A percentile compares a stretch with the other conserved stretches of the same genome.
These are phyloP conservation scores for Gnomoniopsis smithogilvyi DNA, from an alignment of 2,329 filamentous ascomycete genomes.

Conservation along the genomic window DNA sequence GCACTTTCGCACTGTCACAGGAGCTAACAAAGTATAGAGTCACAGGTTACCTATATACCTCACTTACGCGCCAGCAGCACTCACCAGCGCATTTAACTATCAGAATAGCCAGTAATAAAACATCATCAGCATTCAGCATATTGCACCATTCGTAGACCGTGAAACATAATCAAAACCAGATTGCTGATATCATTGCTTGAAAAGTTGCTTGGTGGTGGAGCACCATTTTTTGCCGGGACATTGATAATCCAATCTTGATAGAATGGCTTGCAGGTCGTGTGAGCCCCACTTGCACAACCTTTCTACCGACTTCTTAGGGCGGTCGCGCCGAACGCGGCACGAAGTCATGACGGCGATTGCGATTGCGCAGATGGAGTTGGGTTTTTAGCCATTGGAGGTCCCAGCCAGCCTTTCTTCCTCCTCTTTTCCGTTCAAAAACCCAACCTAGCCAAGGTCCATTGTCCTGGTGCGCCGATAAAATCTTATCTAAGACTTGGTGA, in stretches of 20 bases:
- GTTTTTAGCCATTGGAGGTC: no score
- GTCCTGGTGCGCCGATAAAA: no score
- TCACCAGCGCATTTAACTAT: neutral
- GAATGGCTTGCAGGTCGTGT: neutral
- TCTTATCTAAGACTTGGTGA: neutral
- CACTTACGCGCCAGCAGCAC: no score
- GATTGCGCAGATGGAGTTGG: neutral
- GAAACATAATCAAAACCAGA: neutral
- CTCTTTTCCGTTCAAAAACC: no score
- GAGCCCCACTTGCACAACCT: neutral
- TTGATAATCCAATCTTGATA: neutral
- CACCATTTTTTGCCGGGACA: neutral
- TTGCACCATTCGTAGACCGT: neutral
- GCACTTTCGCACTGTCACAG: no score
- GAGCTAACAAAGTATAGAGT: no score
- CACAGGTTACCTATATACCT: no score
- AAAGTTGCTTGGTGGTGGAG: neutral
- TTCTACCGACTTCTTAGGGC: slow-evolving; percentile 1
- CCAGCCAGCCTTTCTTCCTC: no score
- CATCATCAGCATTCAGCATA: neutral
- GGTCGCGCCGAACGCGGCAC: neutral
- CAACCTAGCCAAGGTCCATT: no score
- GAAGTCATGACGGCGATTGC: neutral
- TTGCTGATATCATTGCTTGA: neutral
- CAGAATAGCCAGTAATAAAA: neutral